phyloP scores from a whole-genome alignment of 1,284 basidiomycete genomes.

The Agaricales sp. region DNA sequence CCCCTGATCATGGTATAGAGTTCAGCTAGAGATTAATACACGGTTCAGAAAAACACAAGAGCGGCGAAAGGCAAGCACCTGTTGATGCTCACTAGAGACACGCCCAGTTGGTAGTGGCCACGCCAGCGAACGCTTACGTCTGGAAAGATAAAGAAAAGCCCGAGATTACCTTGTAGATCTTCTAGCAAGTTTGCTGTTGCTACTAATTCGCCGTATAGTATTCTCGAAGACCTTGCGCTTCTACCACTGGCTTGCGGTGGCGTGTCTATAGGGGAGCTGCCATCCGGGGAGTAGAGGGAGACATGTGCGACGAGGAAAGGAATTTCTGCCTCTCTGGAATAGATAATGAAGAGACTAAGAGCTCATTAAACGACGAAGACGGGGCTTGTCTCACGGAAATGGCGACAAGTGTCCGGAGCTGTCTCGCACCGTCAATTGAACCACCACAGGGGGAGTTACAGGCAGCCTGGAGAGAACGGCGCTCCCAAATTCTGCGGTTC shows the following conservation, averaged over 20 bases:
- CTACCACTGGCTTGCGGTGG: slow-evolving; percentile 27
- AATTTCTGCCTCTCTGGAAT: slow-evolving; percentile 61
- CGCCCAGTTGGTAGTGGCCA: slow-evolving; percentile 67
- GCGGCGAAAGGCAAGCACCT: slow-evolving; percentile 36
- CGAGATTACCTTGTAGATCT: slow-evolving; percentile 66
- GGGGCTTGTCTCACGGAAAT: slow-evolving; percentile 37
- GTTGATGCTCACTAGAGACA: slow-evolving; percentile 67
- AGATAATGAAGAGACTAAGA: slow-evolving; percentile 15
- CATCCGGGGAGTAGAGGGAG: slow-evolving; percentile 58
- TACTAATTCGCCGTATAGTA: slow-evolving; percentile 79
- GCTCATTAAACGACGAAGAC: slow-evolving; percentile 9
- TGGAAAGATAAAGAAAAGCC: slow-evolving; percentile 82
- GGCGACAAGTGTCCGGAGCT: slow-evolving; percentile 45
- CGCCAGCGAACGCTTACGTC: slow-evolving; percentile 77
- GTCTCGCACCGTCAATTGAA: slow-evolving; percentile 68
- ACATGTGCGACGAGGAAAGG: slow-evolving; percentile 78
- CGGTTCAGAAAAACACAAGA: slow-evolving; percentile 8
- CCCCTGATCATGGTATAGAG: not conserved
- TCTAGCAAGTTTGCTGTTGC: slow-evolving; percentile 70
- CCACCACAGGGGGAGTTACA: slow-evolving; percentile 71
- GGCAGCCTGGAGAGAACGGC: slow-evolving; percentile 71
- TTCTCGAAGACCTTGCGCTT: slow-evolving; percentile 36
- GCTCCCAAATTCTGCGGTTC: slow-evolving; percentile 70
- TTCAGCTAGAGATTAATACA: not conserved
- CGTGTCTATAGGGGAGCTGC: slow-evolving; percentile 44